Percentiles rank a stretch among this genome's conserved stretches.
Evolutionary conservation across 345 rosid species (phyloP).

Genomic region (Hirschfeldia incana): DNA sequence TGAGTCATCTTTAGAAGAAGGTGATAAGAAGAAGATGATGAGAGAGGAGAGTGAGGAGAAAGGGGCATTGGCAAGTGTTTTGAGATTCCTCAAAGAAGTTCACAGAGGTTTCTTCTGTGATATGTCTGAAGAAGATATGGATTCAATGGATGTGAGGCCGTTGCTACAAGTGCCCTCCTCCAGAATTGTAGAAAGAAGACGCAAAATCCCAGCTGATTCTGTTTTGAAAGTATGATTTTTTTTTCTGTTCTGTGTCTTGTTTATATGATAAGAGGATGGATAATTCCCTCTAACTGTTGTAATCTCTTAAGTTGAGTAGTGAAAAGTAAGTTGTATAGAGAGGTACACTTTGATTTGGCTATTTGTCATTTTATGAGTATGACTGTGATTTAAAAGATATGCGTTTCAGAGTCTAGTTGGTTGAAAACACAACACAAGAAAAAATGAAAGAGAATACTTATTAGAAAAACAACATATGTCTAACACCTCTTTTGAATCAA

Average conservation of each 20-base stretch:
- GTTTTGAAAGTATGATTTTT: background rate
- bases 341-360: no score
- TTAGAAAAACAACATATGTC: background rate
- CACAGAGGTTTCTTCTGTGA: constrained; percentile 1
- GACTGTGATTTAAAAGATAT: no score
- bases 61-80: constrained; percentile 41
- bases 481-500: background rate
- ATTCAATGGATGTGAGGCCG: constrained; percentile 10
- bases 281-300: no score
- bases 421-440: no score
- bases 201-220: background rate
- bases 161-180: background rate
- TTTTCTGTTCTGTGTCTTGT: background rate
- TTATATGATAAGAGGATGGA: background rate
- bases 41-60: constrained; percentile 47
- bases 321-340: no score
- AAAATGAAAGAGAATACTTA: background rate
- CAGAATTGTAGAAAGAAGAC: background rate
- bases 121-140: background rate
- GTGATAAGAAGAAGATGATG: constrained; percentile 27
- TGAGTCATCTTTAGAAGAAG: background rate
- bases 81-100: constrained; percentile 32
- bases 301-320: no score
- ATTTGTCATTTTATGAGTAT: no score
- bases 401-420: no score